Percentiles rank a stretch among this genome's conserved stretches.
These are phyloP conservation scores for Suillus brevipes DNA, from an alignment of 768 basidiomycete species.

Conservation along the genomic window DNA sequence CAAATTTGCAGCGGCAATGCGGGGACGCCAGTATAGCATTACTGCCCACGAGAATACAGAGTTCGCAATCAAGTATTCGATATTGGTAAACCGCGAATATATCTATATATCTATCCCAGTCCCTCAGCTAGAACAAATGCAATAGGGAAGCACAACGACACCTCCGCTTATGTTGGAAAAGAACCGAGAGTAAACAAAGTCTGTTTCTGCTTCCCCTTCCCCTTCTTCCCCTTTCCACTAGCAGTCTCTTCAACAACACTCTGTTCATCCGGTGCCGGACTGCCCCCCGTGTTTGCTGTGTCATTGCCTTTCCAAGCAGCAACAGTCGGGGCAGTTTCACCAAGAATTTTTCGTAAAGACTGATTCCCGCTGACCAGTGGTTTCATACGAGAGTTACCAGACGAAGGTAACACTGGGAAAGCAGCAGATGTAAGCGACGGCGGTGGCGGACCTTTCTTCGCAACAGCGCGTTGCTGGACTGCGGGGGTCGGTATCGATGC, in stretches of 20 bases:
- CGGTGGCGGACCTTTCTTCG: constrained; percentile 19
- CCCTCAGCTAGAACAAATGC: neutral
- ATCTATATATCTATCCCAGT: neutral
- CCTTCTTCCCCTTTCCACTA: constrained; percentile 61
- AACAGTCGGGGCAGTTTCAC: constrained; percentile 39
- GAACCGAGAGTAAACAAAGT: constrained; percentile 70
- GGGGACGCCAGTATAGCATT: neutral
- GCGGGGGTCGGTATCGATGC: constrained; percentile 20
- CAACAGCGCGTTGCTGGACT: neutral
- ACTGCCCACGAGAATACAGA: neutral
- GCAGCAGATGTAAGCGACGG: constrained; percentile 52
- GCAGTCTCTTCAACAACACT: constrained; percentile 14
- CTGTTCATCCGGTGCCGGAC: constrained; percentile 14
- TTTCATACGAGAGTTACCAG: constrained; percentile 40
- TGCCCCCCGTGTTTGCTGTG: constrained; percentile 28
- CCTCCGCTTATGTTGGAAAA: constrained; percentile 37
- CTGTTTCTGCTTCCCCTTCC: constrained; percentile 83
- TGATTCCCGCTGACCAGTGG: constrained; percentile 59
- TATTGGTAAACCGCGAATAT: neutral
- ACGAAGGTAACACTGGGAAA: constrained; percentile 71
- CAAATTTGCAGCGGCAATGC: neutral
- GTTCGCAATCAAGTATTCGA: neutral
- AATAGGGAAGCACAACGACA: neutral
- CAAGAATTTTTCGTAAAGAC: constrained; percentile 67
- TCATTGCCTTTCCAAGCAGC: constrained; percentile 28